phyloP scores from a whole-genome alignment of 148 eudicot species.

The Fagopyrum tataricum region DNA sequence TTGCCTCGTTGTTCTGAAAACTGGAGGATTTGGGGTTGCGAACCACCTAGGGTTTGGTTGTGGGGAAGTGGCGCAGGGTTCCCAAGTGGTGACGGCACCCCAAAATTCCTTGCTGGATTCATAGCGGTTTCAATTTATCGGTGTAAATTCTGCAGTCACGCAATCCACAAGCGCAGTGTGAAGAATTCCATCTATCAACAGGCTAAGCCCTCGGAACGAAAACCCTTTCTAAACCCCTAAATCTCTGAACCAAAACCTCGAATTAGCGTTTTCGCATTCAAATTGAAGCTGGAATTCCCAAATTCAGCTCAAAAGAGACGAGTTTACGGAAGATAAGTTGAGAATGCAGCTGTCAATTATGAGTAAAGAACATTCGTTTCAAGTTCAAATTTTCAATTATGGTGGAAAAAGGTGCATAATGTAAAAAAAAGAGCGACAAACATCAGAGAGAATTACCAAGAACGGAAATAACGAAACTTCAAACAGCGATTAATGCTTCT shows the following conservation, averaged over 20 bases:
- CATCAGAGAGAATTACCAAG: neutral
- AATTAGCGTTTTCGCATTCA: neutral
- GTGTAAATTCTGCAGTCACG: neutral
- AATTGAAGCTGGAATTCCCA: neutral
- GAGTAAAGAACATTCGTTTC: neutral
- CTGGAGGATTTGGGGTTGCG: slow-evolving; percentile 32
- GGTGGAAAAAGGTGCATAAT: neutral
- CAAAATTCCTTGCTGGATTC: slow-evolving; percentile 27
- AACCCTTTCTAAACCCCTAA: neutral
- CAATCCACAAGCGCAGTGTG: neutral
- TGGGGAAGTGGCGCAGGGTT: slow-evolving; percentile 24
- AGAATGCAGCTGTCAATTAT: neutral
- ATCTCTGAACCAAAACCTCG: neutral
- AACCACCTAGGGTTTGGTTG: slow-evolving; percentile 35
- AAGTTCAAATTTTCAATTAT: slow-evolving; percentile 6
- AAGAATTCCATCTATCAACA: neutral
- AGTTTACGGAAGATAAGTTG: neutral
- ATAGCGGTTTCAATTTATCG: slow-evolving; percentile 1
- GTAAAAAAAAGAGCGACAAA: neutral
- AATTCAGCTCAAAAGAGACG: neutral
- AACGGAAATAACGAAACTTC: neutral
- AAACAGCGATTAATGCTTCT: neutral
- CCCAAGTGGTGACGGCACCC: slow-evolving; percentile 28
- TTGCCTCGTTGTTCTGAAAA: slow-evolving; percentile 34
- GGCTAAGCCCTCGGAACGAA: slow-evolving; percentile 2